Evolutionary conservation across 768 basidiomycete genomes (phyloP).

Genomic region (Tricholoma sp.): DNA sequence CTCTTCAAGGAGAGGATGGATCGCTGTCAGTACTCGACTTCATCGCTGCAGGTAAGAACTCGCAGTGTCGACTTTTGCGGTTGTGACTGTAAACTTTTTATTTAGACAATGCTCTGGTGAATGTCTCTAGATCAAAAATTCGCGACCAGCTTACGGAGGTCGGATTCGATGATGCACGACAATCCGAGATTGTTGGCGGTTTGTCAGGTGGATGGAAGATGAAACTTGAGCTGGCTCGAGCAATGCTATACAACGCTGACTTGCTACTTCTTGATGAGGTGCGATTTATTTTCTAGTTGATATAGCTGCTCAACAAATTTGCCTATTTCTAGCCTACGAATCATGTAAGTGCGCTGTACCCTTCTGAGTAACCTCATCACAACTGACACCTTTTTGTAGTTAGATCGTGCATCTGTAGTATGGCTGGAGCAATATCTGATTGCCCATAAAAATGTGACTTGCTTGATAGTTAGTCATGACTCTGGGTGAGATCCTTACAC

Average conservation of each 20-base stretch:
- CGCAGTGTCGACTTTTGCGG: slow-evolving; percentile 4
- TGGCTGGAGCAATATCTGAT: slow-evolving; percentile 92
- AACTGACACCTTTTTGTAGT: slow-evolving; percentile 30
- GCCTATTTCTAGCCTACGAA: slow-evolving; percentile 65
- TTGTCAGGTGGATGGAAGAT: slow-evolving; percentile 99
- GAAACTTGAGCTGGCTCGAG: slow-evolving; percentile 94
- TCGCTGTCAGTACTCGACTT: slow-evolving; percentile 84
- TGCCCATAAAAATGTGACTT: slow-evolving; percentile 79
- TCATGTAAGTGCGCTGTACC: slow-evolving; percentile 52
- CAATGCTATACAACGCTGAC: slow-evolving; percentile 95
- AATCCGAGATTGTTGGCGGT: slow-evolving; percentile 80
- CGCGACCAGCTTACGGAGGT: slow-evolving; percentile 78
- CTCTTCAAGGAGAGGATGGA: slow-evolving; percentile 89
- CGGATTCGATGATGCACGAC: slow-evolving; percentile 85
- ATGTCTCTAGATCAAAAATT: slow-evolving; percentile 66
- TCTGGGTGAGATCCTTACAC: slow-evolving; percentile 62
- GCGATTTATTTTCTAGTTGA: slow-evolving; percentile 4
- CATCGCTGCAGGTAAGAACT: slow-evolving; percentile 67
- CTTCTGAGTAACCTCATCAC: neutral
- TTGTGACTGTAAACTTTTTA: neutral
- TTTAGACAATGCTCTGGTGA: slow-evolving; percentile 63
- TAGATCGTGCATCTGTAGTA: slow-evolving; percentile 78
- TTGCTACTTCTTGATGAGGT: slow-evolving; percentile 84
- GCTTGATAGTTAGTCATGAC: slow-evolving; percentile 94
- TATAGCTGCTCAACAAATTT: slow-evolving; percentile 4